Percentiles rank a stretch among this genome's conserved stretches.
Conservation (phyloP, 1,284 basidiomycete species). For the Moesziomyces sp. region DNA sequence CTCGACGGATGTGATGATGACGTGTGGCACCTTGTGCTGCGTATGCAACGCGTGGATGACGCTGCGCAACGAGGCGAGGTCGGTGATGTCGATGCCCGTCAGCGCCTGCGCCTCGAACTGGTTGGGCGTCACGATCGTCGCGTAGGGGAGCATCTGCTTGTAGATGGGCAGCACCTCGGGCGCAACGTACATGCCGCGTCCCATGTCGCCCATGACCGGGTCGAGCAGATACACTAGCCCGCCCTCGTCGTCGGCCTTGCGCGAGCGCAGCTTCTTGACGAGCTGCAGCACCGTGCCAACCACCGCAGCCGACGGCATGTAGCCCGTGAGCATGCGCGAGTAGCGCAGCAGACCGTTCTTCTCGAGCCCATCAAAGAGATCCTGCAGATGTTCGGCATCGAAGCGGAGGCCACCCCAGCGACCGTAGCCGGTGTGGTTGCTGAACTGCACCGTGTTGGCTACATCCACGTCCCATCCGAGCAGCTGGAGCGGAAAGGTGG, state of each 20-base stretch:
- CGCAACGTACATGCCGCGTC: slow-evolving; percentile 79
- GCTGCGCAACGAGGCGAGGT: slow-evolving; percentile 75
- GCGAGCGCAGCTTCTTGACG: slow-evolving; percentile 73
- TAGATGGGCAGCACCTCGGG: slow-evolving; percentile 89
- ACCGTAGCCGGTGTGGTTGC: slow-evolving; percentile 84
- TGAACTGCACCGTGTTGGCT: slow-evolving; percentile 84
- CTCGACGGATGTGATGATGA: slow-evolving; percentile 88
- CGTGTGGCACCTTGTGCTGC: slow-evolving; percentile 80
- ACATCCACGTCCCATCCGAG: slow-evolving; percentile 97
- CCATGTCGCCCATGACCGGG: slow-evolving; percentile 73
- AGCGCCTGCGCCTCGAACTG: slow-evolving; percentile 91
- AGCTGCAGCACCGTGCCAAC: slow-evolving; percentile 77
- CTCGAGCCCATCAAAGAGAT: slow-evolving; percentile 64
- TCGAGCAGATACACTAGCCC: slow-evolving; percentile 84
- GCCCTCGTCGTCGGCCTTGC: slow-evolving; percentile 70
- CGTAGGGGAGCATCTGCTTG: slow-evolving; percentile 78
- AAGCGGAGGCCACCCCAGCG: slow-evolving; percentile 69
- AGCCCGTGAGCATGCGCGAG: slow-evolving; percentile 71
- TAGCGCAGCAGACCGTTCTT: slow-evolving; percentile 59
- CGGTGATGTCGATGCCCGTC: slow-evolving; percentile 72
- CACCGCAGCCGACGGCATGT: slow-evolving; percentile 86
- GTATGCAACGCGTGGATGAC: slow-evolving; percentile 82
- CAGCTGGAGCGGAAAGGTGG: slow-evolving; percentile 92
- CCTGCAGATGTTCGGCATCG: slow-evolving; percentile 67
- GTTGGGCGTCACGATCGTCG: slow-evolving; percentile 94